Base-by-base conservation (phyloP, 2,329 filamentous ascomycete species). In the Alternaria dauci region DNA sequence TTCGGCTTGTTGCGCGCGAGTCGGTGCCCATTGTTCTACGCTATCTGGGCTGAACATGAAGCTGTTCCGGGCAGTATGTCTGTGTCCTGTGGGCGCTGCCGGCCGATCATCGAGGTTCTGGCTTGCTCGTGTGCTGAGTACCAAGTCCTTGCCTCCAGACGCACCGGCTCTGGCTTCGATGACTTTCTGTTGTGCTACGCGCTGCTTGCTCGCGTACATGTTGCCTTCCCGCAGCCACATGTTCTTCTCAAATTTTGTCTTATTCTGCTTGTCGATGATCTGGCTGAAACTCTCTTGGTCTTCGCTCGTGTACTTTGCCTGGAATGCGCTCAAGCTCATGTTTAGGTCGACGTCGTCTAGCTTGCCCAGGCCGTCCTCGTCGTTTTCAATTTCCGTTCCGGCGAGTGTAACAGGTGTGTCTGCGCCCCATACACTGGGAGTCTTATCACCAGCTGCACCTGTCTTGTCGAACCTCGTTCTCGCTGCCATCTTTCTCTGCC, bases 231-330 rank as follows among this genome's bases (percentile, higher is more conserved):
- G 96, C 46, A 98, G 83, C 91, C 94, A 97, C 1, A 89, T 88
- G 73, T 97, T 91, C 71, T 94, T 96, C 72, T 94, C 90, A 0
- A 91, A 89, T 52, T 86, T 87, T 76, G 93, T 94, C 62, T 89
- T 85, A 73, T 97, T 99, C 73, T 97, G 93, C 72, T 89, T 91
- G 80, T 99, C 95, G 28, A 98, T 83, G 1, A 99, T 84, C 70
- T 90, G 91, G 79, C 97, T 96, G 81, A 99, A 98, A 70, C 92
- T 96, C 76, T 97, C 95, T 74, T 98, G 98, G 77, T 99, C 95
- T 78, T 99, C 95, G 73, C 93, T 97, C 1, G 94, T 99, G 80
- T 97, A 98, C 68, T 92, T 94, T 3, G 91, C 86, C 75, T 99
- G 95, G 72, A 97, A 99, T 1, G 89, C 87, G 54, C 89, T 88